A percentile compares a stretch with the other conserved stretches of the same genome.
phyloP scores from a whole-genome alignment of 148 eudicot genomes.

The Limonium bicolor region DNA sequence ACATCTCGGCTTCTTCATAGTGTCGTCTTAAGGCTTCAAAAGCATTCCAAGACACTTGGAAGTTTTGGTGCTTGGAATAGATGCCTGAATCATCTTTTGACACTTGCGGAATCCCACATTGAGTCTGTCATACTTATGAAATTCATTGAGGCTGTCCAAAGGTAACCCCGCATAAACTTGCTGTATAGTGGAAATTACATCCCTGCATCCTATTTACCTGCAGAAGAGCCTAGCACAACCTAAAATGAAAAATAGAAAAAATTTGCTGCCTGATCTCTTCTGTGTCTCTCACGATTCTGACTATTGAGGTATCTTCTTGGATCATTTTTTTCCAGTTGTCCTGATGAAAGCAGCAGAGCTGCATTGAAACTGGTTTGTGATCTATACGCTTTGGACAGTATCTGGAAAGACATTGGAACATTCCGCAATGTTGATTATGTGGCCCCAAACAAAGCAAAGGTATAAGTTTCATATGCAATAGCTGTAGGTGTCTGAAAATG shows the following conservation, averaged over 20 bases:
- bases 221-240: too few relatives aligned
- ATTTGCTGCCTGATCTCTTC: too few relatives aligned
- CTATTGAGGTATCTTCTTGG: not conserved
- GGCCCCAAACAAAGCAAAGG: conserved; percentile 98
- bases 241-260: too few relatives aligned
- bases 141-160: conserved; percentile 68
- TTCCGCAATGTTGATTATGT: conserved; percentile 96
- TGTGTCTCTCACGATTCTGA: too few relatives aligned
- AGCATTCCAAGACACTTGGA: conserved; percentile 80
- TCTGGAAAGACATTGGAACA: conserved; percentile 93
- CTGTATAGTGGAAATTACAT: not conserved
- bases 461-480: conserved; percentile 10
- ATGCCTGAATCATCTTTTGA: conserved; percentile 87
- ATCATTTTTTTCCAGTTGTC: conserved; percentile 43
- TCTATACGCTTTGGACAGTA: conserved; percentile 86
- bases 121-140: conserved; percentile 75
- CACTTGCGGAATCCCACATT: conserved; percentile 92
- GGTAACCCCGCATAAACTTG: too few relatives aligned
- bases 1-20: conserved; percentile 92
- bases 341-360: conserved; percentile 60
- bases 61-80: conserved; percentile 97
- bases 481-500: not conserved
- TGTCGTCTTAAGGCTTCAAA: conserved; percentile 66
- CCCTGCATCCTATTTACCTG: too few relatives aligned
- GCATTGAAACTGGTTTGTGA: conserved; percentile 82